Evolutionary conservation across 2,329 filamentous ascomycete species (phyloP).

Genomic region (Clonostachys rhizophaga): DNA sequence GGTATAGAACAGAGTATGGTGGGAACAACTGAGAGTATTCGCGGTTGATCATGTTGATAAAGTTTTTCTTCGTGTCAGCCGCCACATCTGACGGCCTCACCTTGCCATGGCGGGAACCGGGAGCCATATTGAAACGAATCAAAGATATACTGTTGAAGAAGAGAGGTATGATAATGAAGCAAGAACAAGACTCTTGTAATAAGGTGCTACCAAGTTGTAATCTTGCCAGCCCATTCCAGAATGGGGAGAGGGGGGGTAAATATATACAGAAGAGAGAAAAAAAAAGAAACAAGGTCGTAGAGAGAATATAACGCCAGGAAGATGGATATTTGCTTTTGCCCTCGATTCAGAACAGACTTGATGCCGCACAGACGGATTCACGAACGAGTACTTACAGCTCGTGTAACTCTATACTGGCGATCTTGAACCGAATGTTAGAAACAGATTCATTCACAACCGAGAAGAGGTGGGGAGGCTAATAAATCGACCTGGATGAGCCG

Average conservation of each 20-base stretch:
- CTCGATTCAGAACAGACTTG: no score
- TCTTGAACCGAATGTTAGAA: conserved; percentile 28
- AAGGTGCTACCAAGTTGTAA: neutral
- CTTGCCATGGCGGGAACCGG: conserved; percentile 19
- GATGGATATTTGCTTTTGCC: no score
- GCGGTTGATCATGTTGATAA: conserved; percentile 60
- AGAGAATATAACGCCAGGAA: no score
- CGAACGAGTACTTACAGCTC: no score
- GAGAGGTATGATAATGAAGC: neutral
- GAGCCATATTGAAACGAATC: conserved; percentile 16
- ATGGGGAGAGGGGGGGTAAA: no score
- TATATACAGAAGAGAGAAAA: no score
- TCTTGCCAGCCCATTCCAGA: neutral
- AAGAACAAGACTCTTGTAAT: neutral
- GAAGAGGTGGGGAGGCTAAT: conserved; percentile 3
- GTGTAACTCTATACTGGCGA: conserved; percentile 21
- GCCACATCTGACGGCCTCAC: conserved; percentile 56
- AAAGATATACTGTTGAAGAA: neutral
- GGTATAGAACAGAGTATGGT: conserved; percentile 54
- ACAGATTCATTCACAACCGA: conserved; percentile 24
- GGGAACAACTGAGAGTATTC: conserved; percentile 50
- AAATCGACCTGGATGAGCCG: neutral
- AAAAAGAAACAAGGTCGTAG: no score
- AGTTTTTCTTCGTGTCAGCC: conserved; percentile 66
- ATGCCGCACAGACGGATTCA: no score